Base-by-base conservation (phyloP, 2,329 filamentous ascomycete species). In the Aureobasidium uvarum region DNA sequence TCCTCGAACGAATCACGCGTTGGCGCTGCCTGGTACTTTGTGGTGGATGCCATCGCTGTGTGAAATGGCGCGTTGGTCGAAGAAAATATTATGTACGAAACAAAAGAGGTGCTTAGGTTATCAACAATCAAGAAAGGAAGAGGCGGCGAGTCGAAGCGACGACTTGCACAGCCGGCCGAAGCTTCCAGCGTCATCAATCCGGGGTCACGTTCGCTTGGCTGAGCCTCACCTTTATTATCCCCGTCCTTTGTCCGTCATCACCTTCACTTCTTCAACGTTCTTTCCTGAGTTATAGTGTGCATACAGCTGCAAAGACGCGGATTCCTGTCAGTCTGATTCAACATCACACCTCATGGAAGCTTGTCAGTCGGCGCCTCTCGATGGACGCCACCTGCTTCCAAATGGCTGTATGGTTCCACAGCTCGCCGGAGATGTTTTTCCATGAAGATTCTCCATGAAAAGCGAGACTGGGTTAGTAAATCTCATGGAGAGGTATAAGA, bases 1-100 rank as follows among this genome's bases (percentile, higher is more conserved):
- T 90, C 88, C 70, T 91, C 89, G 71, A 96, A 85, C 52, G 92
- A 94, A 80, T 97, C 94, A 76, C 91, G 89, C 81, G 92, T 89
- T 25, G 92, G 87, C 72, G 92, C 92, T 60, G 87, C 85, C 70
- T 89, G 84, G 77, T 97, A 98, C 79, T 94, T 95, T 60, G 91
- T 83, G 71, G 86, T 91, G 67, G 87, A 83, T 56, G 89, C 84
- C 90, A 94, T 94, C 31, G 41, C 33, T 50, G 28, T 18, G 31
- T 39, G 11, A 8, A 8, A 7, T 25, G 8, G 14, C 23, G 51
- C 43, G 54, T 38, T 14, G 54, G 18, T 18, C 23, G 54, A 36
- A 36, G 11, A 13, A 16, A 25, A 13, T 39, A 8, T 7, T 5
- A 10, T 20, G 45, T 14, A 43, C 18, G 33, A 13, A 25, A 51